Base-by-base conservation (phyloP, 441 rosid species). In the Isatis lusitanica region DNA sequence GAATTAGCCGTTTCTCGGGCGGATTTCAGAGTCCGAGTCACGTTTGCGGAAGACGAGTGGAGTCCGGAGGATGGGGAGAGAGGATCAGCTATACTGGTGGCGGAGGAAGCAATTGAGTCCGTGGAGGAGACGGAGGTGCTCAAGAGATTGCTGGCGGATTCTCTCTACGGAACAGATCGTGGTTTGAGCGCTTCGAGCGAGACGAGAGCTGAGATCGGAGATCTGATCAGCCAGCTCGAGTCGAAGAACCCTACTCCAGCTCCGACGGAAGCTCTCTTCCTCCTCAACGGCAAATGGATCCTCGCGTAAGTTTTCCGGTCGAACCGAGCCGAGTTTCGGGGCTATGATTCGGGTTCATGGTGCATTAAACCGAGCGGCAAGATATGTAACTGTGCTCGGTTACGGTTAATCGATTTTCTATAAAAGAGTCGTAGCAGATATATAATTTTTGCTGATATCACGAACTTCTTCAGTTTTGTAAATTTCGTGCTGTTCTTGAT, bases 211-310 rank as follows among this genome's bases (percentile, higher is more conserved):
- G 98, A 94, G 83, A 82, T 94, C 60, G 91, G 90, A 51, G 98
- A 94, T 81, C 94, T 91, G 58, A 93, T 91, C 53, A 83, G 94
- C 39, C 91, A 84, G 84, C 91, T 93, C 12, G 98, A 93, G 74
- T 86, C 96, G 10, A 90, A 79, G 83, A 93, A 93, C 79, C 98
- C 97, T 15, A 91, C 90, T 0, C 85, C 97, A 4, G 90, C 90
- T 2, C 97, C 98, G 0, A 93, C 97, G 11, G 91, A 91, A 31
- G 93, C 97, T 40, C 74, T 93, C 78, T 43, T 86, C 78, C 83
- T 85, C 56, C 94, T 93, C 83, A 88, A 93, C 66, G 98, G 93
- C 63, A 93, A 91, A 73, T 91, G 98, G 98, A 85, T 91, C 80
- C 96, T 93, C 35, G 88, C 85, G 98, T 93, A 86, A 81, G 93